Base-by-base conservation (phyloP, 176 grass and related monocot genomes). In the Bonia amplexicaulis region DNA sequence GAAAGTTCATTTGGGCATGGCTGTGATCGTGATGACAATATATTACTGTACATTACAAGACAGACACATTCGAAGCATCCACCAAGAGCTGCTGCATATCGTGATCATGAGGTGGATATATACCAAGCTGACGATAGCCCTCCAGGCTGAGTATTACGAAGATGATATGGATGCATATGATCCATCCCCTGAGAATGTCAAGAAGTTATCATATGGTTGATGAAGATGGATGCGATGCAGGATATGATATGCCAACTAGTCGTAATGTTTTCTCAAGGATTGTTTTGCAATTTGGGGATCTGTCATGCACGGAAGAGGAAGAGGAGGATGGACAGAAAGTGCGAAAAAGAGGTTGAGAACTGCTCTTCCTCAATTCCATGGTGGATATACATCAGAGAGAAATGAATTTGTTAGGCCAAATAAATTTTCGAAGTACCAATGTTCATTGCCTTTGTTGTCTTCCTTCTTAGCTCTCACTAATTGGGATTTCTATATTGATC, bases 191-290 rank as follows among this genome's bases (percentile, higher is more conserved):
- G 70, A 67, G 82, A 82, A 15, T 66, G 39, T 66, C 80, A 78
- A 33, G 47, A 72, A 17, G 51, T 71, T 73, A 83, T 86, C 71
- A 83, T 53, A 73, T 88, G 17, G 23, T 78, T 84, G 68, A 81
- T 85, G n/a, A 83, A 69, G 81, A 80, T 80, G 86, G 66, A 77
- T 76, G 77, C 83, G 75, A 90, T 49, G 49, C 76, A 84, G 69
- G 83, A 87, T 73, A 79, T 89, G 61, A 64, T 81, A 25, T 63
- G 60, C 62, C 45, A 46, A 53, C 19, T 53, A 76, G 84, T 87
- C 58, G 12, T n/a, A 81, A 85, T 91, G 91, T 78, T 84, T 93
- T 86, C 87, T 91, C 89, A 90, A 89, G 85, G 82, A 91, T 91
- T 76, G 65, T 16, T 54, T 91, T 87, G 64, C 72, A 84, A 66